Conservation (phyloP, 2,329 filamentous ascomycete species). For the Cercospora beticola region DNA sequence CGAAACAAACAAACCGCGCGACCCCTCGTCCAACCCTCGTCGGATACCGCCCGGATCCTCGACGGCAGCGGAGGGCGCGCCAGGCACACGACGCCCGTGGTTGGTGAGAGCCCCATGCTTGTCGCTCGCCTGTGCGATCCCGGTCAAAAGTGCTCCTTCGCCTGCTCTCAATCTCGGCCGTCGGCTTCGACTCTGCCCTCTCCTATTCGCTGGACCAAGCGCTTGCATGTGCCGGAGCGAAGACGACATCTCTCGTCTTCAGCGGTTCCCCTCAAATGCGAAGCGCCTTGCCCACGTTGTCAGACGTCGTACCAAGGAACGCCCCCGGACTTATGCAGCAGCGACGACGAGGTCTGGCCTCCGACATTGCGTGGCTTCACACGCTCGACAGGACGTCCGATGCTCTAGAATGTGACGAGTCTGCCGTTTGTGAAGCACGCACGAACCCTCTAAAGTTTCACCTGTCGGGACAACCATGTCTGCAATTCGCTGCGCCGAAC, state of each 20-base stretch:
- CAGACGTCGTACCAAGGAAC: not conserved
- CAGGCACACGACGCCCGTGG: not conserved
- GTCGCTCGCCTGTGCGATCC: not conserved
- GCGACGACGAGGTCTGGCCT: not conserved
- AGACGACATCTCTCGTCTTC: not conserved
- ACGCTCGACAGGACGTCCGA: not conserved
- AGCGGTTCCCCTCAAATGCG: not conserved
- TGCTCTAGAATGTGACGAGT: not conserved
- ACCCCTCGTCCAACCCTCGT: not conserved
- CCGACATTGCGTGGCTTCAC: not conserved
- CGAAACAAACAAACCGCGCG: not conserved
- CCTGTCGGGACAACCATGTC: not conserved
- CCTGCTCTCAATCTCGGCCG: not conserved
- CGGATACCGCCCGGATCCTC: not conserved
- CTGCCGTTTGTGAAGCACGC: not conserved
- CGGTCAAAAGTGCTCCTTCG: not conserved
- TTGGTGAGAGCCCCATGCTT: not conserved
- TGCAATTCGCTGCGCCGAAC: not conserved
- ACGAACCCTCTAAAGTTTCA: not conserved
- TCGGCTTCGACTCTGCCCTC: not conserved
- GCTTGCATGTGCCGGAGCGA: not conserved
- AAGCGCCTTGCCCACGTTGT: constrained; percentile 1
- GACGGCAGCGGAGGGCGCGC: not conserved
- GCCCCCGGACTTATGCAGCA: not conserved
- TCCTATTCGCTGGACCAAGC: constrained; percentile 3